Percentiles rank a stretch among this genome's conserved stretches.
These are phyloP conservation scores for Liriodendron chinense DNA, from an alignment of 164 flowering plant species.

Conservation along the genomic window DNA sequence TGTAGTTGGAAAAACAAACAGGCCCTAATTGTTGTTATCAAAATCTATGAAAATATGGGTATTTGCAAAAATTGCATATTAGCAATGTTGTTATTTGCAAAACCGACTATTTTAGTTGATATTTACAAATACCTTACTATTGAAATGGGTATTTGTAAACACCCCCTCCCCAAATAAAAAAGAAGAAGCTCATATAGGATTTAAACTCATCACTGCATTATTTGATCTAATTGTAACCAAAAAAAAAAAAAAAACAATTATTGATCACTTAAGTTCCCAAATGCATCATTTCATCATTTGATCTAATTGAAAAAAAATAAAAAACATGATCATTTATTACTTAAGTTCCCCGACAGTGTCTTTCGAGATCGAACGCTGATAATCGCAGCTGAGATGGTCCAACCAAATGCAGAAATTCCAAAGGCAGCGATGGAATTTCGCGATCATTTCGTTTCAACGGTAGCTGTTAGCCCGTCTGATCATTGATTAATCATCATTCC, in stretches of 20 bases:
- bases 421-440: not conserved
- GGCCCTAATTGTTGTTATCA: too few relatives aligned
- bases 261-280: not conserved
- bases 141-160: too few relatives aligned
- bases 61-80: too few relatives aligned
- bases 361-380: not conserved
- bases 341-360: too few relatives aligned
- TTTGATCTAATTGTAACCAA: not conserved
- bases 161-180: not conserved
- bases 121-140: too few relatives aligned
- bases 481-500: constrained; percentile 28
- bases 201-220: not conserved
- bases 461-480: not conserved
- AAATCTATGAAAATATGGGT: too few relatives aligned
- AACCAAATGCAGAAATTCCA: not conserved
- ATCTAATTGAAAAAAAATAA: too few relatives aligned
- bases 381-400: not conserved
- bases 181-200: not conserved
- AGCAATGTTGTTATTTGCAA: too few relatives aligned
- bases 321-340: too few relatives aligned
- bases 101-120: too few relatives aligned
- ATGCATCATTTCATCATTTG: too few relatives aligned
- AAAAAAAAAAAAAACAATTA: not conserved
- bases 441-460: not conserved
- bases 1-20: too few relatives aligned